Evolutionary conservation across 441 rosid genomes (phyloP).

Genomic region (Euphorbia celastroides): DNA sequence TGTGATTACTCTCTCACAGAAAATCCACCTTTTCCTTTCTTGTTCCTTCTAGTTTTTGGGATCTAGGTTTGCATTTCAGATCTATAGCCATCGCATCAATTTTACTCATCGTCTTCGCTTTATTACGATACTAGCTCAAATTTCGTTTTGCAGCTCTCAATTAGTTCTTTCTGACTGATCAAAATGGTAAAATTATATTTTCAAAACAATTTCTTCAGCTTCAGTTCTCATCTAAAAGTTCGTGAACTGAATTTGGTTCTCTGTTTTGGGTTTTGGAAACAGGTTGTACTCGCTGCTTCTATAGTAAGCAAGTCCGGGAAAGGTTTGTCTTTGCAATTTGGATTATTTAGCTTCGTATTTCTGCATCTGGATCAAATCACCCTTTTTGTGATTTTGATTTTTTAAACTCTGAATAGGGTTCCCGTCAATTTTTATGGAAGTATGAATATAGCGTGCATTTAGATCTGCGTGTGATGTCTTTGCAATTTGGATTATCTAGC

Average conservation of each 20-base stretch:
- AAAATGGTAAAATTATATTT: not conserved
- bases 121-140: not conserved
- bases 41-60: not conserved
- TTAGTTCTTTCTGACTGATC: not conserved
- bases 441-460: not conserved
- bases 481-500: not conserved
- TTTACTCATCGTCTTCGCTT: not conserved
- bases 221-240: not conserved
- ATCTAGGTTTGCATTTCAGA: not conserved
- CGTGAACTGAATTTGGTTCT: not conserved
- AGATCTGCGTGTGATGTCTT: not conserved
- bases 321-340: constrained; percentile 3
- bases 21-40: not conserved
- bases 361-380: not conserved
- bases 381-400: not conserved
- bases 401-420: not conserved
- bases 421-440: not conserved
- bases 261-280: not conserved
- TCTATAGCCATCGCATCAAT: not conserved
- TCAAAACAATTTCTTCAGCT: not conserved
- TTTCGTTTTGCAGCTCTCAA: not conserved
- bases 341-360: not conserved
- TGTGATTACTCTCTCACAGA: too few species aligned
- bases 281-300: constrained; percentile 2
- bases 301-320: not conserved